Percentiles rank a stretch among this genome's conserved stretches.
Evolutionary conservation across 2,329 filamentous ascomycete species (phyloP).

Genomic region (Hypoxylon sp.): DNA sequence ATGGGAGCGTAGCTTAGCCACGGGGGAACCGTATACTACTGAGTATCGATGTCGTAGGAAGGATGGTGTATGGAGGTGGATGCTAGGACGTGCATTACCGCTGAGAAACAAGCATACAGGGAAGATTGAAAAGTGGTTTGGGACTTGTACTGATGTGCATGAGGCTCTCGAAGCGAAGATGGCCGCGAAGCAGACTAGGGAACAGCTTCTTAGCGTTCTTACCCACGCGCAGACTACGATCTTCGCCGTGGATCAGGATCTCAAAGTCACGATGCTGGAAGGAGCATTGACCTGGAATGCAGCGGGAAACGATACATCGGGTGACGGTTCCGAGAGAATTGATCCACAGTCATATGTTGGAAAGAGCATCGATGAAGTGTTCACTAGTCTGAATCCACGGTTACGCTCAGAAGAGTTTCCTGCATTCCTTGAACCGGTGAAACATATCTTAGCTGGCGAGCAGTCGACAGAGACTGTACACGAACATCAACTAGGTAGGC

Average conservation of each 20-base stretch:
- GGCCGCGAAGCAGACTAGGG: constrained; percentile 75
- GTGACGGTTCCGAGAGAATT: constrained; percentile 55
- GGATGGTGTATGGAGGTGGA: constrained; percentile 83
- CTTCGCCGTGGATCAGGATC: constrained; percentile 77
- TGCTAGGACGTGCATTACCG: constrained; percentile 80
- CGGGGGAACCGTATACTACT: constrained; percentile 77
- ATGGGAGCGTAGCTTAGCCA: constrained; percentile 75
- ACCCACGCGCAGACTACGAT: constrained; percentile 82
- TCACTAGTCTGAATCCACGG: constrained; percentile 65
- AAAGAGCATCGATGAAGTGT: constrained; percentile 75
- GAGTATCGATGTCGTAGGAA: constrained; percentile 79
- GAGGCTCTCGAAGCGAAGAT: constrained; percentile 79
- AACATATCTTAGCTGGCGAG: constrained; percentile 75
- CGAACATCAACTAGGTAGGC: constrained; percentile 71
- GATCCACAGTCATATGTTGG: constrained; percentile 69
- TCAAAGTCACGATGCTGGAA: constrained; percentile 77
- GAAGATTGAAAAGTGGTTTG: constrained; percentile 83
- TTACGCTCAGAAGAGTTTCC: constrained; percentile 62
- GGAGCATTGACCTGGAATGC: constrained; percentile 72
- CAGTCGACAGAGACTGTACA: constrained; percentile 70
- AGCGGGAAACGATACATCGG: constrained; percentile 57
- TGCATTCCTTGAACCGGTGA: constrained; percentile 71
- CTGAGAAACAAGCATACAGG: constrained; percentile 76
- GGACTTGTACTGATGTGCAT: constrained; percentile 84
- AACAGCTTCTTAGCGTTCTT: constrained; percentile 80